These are phyloP conservation scores for Sindora glabra DNA, from an alignment of 306 rosid species.

Conservation along the genomic window DNA sequence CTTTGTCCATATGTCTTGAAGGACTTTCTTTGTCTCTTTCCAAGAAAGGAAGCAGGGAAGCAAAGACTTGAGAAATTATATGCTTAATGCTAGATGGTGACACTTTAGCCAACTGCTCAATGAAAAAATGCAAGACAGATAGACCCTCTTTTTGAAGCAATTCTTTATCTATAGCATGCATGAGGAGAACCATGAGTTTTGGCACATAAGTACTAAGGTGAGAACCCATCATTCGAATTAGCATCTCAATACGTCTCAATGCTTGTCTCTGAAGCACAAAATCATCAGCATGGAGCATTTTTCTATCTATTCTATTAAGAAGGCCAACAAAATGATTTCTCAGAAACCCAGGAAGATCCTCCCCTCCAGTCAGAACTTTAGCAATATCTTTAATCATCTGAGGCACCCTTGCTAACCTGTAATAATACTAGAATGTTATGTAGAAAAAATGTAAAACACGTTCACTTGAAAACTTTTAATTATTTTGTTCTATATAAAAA, in stretches of 20 bases:
- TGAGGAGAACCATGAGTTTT: slow-evolving; percentile 85
- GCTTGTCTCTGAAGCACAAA: slow-evolving; percentile 68
- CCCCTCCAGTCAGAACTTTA: slow-evolving; percentile 75
- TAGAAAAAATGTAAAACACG: background rate
- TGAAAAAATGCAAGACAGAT: slow-evolving; percentile 69
- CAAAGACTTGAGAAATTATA: slow-evolving; percentile 84
- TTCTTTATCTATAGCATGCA: slow-evolving; percentile 80
- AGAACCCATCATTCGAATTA: slow-evolving; percentile 86
- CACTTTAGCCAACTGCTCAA: slow-evolving; percentile 60
- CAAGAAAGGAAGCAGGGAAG: slow-evolving; percentile 86
- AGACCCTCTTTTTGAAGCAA: slow-evolving; percentile 73
- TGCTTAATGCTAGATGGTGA: slow-evolving; percentile 84
- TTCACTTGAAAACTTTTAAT: background rate
- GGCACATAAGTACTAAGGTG: slow-evolving; percentile 87
- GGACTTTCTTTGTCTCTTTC: slow-evolving; percentile 73
- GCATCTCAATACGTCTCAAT: slow-evolving; percentile 77
- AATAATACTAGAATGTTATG: slow-evolving; percentile 22
- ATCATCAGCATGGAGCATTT: slow-evolving; percentile 92
- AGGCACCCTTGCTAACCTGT: slow-evolving; percentile 85
- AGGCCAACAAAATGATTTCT: slow-evolving; percentile 85
- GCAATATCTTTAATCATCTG: slow-evolving; percentile 75
- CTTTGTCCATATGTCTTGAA: slow-evolving; percentile 61
- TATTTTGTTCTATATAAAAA: background rate
- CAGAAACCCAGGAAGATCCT: slow-evolving; percentile 86
- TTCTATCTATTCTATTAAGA: slow-evolving; percentile 78